Evolutionary conservation across 1,284 basidiomycete genomes (phyloP).

Genomic region (Uromyces viciae-fabae): DNA sequence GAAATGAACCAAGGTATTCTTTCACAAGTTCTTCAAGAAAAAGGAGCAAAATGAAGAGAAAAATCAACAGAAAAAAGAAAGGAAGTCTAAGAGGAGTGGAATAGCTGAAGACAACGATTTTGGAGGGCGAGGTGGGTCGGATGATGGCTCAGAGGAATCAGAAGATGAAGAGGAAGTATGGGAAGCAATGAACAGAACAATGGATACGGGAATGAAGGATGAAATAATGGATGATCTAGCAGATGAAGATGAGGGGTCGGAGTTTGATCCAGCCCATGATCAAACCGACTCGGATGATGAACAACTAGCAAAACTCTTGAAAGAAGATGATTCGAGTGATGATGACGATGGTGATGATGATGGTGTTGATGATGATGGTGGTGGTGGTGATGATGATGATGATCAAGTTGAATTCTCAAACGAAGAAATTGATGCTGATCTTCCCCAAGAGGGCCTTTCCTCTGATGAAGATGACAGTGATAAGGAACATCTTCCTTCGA

Average conservation of each 20-base stretch:
- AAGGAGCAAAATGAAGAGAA: constrained; percentile 49
- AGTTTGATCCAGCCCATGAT: constrained; percentile 4
- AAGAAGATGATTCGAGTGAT: constrained; percentile 58
- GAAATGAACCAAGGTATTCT: constrained; percentile 58
- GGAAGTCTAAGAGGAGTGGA: constrained; percentile 50
- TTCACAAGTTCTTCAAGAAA: constrained; percentile 57
- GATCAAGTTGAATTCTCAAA: constrained; percentile 12
- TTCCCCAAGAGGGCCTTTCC: constrained; percentile 45
- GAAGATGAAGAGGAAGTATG: constrained; percentile 54
- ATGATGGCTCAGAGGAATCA: constrained; percentile 50
- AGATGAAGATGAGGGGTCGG: constrained; percentile 60
- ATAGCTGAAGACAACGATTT: constrained; percentile 55
- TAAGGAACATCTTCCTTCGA: constrained; percentile 50
- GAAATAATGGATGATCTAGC: constrained; percentile 54
- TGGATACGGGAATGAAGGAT: constrained; percentile 54
- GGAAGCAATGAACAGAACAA: constrained; percentile 57
- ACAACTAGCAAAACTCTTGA: constrained; percentile 55
- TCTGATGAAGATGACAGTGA: constrained; percentile 44
- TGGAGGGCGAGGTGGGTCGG: constrained; percentile 54
- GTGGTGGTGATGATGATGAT: background rate
- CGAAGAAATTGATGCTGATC: constrained; percentile 2
- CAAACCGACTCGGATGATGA: background rate
- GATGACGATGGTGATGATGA: background rate
- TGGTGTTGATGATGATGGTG: background rate
- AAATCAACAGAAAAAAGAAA: constrained; percentile 50